phyloP scores from a whole-genome alignment of 495 filamentous ascomycete species.

The Saxophila tyrrhenica region DNA sequence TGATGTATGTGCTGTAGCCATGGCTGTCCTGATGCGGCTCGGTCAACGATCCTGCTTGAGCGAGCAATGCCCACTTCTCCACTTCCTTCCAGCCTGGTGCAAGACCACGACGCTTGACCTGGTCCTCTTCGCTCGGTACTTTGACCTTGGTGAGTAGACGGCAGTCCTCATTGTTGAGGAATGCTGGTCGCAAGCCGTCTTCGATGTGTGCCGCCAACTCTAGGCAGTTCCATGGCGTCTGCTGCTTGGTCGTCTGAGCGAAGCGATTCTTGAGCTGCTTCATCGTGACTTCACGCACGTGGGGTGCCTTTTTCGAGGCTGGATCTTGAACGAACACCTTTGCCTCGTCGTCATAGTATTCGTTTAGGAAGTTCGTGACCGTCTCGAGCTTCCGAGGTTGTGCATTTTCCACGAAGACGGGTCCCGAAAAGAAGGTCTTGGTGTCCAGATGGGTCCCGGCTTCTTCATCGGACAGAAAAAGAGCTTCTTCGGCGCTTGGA shows the following conservation, averaged over 20 bases:
- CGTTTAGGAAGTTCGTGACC: conserved; percentile 5
- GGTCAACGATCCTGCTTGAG: conserved; percentile 17
- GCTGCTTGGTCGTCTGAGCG: not conserved
- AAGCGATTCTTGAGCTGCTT: conserved; percentile 14
- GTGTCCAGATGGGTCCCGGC: conserved; percentile 1
- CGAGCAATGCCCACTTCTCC: conserved; percentile 18
- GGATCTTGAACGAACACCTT: conserved; percentile 16
- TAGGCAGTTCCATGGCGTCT: conserved; percentile 14
- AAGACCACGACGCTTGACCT: conserved; percentile 8
- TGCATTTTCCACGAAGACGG: conserved; percentile 10
- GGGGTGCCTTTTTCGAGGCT: not conserved
- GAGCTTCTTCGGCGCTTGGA: not conserved
- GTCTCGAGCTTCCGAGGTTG: conserved; percentile 6
- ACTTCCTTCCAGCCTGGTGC: conserved; percentile 15
- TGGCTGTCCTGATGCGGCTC: conserved; percentile 21
- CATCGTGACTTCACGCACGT: conserved; percentile 6
- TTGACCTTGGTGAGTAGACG: conserved; percentile 14
- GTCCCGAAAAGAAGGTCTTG: conserved; percentile 1
- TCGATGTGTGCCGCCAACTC: conserved; percentile 16
- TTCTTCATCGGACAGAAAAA: not conserved
- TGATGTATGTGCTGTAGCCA: conserved; percentile 24
- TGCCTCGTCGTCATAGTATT: conserved; percentile 11
- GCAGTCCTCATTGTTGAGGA: conserved; percentile 16
- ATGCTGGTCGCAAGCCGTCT: conserved; percentile 10
- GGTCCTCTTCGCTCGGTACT: conserved; percentile 4